Percentiles rank a stretch among this genome's conserved stretches.
These are phyloP conservation scores for Cunninghamia lanceolata DNA, from an alignment of 75 land plant genomes.

Conservation along the genomic window DNA sequence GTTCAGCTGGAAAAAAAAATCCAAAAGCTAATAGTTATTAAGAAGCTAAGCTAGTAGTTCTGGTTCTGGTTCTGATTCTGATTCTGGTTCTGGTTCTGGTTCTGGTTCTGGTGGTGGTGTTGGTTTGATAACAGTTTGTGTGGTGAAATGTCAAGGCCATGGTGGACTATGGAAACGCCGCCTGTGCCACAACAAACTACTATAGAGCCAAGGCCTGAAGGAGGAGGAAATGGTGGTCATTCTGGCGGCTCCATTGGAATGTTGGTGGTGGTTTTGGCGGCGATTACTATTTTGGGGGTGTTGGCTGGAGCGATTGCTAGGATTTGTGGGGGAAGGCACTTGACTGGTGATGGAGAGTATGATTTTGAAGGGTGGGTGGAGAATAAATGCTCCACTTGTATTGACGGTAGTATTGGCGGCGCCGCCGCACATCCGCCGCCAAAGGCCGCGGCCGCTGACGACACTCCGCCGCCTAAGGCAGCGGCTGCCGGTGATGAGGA, in stretches of 20 bases:
- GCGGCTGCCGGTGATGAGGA: neutral
- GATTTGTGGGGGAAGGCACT: slow-evolving; percentile 53
- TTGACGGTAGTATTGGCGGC: slow-evolving; percentile 36
- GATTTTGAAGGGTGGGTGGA: slow-evolving; percentile 67
- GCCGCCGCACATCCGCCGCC: slow-evolving; percentile 7
- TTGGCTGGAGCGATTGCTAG: slow-evolving; percentile 56
- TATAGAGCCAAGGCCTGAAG: neutral
- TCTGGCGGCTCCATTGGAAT: slow-evolving; percentile 32
- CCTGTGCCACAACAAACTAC: slow-evolving; percentile 9
- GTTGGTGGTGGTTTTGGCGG: slow-evolving; percentile 55
- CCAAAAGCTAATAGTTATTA: too few species aligned
- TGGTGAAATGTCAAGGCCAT: slow-evolving; percentile 6
- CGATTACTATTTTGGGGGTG: slow-evolving; percentile 45
- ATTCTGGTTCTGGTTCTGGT: too few species aligned
- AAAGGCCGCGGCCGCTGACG: neutral
- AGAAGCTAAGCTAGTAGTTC: too few species aligned
- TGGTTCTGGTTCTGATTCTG: too few species aligned
- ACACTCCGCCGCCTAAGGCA: neutral
- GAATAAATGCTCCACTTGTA: slow-evolving; percentile 48
- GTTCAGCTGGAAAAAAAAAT: too few species aligned
- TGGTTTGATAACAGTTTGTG: neutral
- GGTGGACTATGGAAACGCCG: slow-evolving; percentile 11
- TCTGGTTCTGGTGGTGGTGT: too few species aligned
- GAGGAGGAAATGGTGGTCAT: neutral
- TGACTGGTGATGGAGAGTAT: slow-evolving; percentile 33